phyloP scores from a whole-genome alignment of 1,139 yeast genomes.

The Kluyveromyces marxianus region DNA sequence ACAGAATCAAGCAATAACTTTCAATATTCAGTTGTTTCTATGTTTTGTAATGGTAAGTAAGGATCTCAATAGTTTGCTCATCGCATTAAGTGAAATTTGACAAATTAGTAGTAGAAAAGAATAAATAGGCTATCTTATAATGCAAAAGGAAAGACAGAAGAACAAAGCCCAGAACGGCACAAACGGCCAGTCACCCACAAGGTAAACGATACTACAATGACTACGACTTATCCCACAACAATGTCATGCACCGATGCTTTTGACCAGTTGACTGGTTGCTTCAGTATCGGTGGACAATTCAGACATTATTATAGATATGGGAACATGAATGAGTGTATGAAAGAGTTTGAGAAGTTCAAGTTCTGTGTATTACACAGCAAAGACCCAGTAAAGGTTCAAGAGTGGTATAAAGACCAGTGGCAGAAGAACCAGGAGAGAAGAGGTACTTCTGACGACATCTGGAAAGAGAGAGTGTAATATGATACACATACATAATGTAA shows the following conservation, averaged over 20 bases:
- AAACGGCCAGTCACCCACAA: too few species aligned
- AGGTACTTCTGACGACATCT: conserved; percentile 77
- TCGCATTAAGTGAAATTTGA: not conserved
- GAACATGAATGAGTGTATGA: conserved; percentile 59
- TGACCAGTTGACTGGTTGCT: conserved; percentile 79
- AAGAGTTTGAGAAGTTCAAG: conserved; percentile 67
- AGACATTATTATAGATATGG: conserved; percentile 81
- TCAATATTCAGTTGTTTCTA: not conserved
- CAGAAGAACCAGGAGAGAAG: conserved; percentile 47
- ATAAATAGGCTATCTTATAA: too few species aligned
- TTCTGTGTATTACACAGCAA: conserved; percentile 62
- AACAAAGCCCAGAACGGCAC: too few species aligned
- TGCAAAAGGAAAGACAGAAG: too few species aligned
- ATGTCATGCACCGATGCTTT: conserved; percentile 76
- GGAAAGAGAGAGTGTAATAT: conserved; percentile 41
- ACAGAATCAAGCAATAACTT: not conserved
- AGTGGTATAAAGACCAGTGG: conserved; percentile 58
- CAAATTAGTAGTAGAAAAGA: not conserved
- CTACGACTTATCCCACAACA: conserved; percentile 32
- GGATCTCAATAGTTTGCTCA: not conserved
- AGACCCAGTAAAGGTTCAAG: conserved; percentile 51
- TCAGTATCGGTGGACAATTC: conserved; percentile 83
- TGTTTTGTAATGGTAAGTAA: not conserved
- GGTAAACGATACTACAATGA: conserved; percentile 1
- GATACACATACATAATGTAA: not conserved